Evolutionary conservation across 768 basidiomycete species (phyloP), one percentile per base, ranked within the genome.

Genomic region (Russula sp.): DNA sequence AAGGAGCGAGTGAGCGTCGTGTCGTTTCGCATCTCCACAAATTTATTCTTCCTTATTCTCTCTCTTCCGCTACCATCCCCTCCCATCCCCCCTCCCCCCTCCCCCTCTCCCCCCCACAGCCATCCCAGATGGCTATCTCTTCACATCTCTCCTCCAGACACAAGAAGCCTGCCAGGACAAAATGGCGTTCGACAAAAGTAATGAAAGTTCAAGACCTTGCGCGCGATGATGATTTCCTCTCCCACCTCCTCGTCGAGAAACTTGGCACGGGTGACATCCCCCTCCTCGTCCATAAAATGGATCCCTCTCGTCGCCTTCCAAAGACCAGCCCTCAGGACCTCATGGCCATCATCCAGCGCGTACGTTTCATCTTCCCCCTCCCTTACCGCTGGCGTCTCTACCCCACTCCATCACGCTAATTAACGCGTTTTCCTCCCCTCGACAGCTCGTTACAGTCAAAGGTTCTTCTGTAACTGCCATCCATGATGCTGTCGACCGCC

Each of bases 191-290:
- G 22, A 92, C 90, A 55, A 92, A 89, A 80, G 87, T 90, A 70
- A 93, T 93, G 90, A 90, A 90, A 78, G 88, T 90, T 82, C 83
- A 84, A 76, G 92, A 94, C 83, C 83, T 94, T 66, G 89, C 91
- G 71, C 86, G 84, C 75, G 92, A 94, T 77, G 92, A 94, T 75
- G 92, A 94, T 77, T 93, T 92, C 74, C 86, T 94, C 73, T 89
- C 88, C 72, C 89, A 93, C 77, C 81, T 94, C 44, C 84, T 94
- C 62, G 89, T 94, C 66, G 91, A 94, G 78, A 92, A 92, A 70
- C 84, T 94, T 38, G 91, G 92, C 50, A 90, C 90, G 3, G 88
- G 88, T 36, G 76, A 71, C 42, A 87, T 88, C 9, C 91, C 92
- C n/a, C 81, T 94, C 59, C 82, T 87, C 62, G 92, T 94, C 16